A percentile compares a stretch with the other conserved stretches of the same genome.
phyloP scores from a whole-genome alignment of 805 yeast genomes.

The Lachancea sp. region DNA sequence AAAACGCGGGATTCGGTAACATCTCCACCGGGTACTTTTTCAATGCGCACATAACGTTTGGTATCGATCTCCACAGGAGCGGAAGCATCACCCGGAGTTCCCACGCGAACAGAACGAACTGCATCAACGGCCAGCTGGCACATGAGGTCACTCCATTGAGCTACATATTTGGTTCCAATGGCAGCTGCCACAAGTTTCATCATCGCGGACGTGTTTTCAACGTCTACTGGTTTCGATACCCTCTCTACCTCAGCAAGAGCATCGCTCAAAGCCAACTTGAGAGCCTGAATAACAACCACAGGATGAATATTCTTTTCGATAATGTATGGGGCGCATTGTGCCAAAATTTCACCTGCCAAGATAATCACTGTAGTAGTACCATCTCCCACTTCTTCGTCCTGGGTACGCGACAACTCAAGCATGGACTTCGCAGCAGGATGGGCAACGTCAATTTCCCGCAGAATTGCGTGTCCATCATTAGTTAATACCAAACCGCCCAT shows the following conservation, averaged over 20 bases:
- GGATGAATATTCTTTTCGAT: conserved; percentile 95
- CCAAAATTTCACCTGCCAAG: conserved; percentile 92
- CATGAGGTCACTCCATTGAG: conserved; percentile 88
- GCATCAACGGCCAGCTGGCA: conserved; percentile 83
- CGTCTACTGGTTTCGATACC: conserved; percentile 79
- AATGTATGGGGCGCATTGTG: conserved; percentile 85
- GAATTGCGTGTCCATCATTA: conserved; percentile 97
- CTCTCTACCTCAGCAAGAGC: conserved; percentile 82
- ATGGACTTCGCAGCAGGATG: conserved; percentile 99
- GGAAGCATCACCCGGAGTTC: conserved; percentile 23
- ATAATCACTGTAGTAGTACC: conserved; percentile 97
- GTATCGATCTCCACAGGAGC: conserved; percentile 65
- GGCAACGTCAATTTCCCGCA: conserved; percentile 93
- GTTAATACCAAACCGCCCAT: conserved; percentile 91
- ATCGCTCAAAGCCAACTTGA: conserved; percentile 83
- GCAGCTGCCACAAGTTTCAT: conserved; percentile 78
- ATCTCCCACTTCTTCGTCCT: conserved; percentile 98
- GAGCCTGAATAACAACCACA: conserved; percentile 88
- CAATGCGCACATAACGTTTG: conserved; percentile 88
- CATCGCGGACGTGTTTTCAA: conserved; percentile 80
- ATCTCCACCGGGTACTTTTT: conserved; percentile 97
- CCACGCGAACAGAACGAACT: conserved; percentile 71
- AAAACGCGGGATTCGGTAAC: conserved; percentile 82
- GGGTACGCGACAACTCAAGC: conserved; percentile 95
- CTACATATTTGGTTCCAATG: conserved; percentile 92